phyloP scores from a whole-genome alignment of 805 yeast genomes.

The Sugiyamaella floridensis region DNA sequence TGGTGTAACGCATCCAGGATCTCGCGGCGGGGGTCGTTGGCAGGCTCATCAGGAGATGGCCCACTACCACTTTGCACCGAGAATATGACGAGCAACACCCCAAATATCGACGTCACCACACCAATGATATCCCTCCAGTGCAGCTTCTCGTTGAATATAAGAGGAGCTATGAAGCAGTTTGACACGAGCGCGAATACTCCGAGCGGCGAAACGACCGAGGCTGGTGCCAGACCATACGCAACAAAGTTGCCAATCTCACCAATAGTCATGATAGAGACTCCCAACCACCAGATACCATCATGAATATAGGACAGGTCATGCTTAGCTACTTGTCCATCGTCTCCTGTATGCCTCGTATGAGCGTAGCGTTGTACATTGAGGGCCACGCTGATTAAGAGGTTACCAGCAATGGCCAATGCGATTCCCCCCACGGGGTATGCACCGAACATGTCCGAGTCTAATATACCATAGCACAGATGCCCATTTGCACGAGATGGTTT shows the following conservation, averaged over 20 bases:
- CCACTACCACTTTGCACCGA: conserved; percentile 15
- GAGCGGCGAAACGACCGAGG: conserved; percentile 42
- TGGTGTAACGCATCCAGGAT: conserved; percentile 27
- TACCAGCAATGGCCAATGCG: conserved; percentile 33
- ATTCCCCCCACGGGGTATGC: conserved; percentile 28
- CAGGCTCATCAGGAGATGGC: conserved; percentile 6
- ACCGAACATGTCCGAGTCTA: neutral
- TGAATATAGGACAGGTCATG: conserved; percentile 17
- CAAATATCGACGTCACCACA: conserved; percentile 35
- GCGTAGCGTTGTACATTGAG: conserved; percentile 38
- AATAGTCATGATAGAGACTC: conserved; percentile 35
- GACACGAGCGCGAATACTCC: conserved; percentile 45
- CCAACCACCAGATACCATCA: conserved; percentile 36
- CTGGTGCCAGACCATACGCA: conserved; percentile 45
- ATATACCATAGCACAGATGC: neutral
- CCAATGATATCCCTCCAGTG: conserved; percentile 34
- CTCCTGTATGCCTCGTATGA: conserved; percentile 22
- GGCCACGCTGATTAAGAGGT: conserved; percentile 34
- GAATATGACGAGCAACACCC: conserved; percentile 38
- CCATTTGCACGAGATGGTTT: too few species aligned
- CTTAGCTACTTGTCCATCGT: conserved; percentile 4
- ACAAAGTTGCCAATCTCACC: conserved; percentile 45
- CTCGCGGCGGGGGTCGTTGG: conserved; percentile 26
- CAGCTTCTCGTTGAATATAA: conserved; percentile 38
- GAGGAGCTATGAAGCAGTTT: conserved; percentile 43